phyloP scores from a whole-genome alignment of 1,284 basidiomycete species.

The Cryptococcus neoformans region DNA sequence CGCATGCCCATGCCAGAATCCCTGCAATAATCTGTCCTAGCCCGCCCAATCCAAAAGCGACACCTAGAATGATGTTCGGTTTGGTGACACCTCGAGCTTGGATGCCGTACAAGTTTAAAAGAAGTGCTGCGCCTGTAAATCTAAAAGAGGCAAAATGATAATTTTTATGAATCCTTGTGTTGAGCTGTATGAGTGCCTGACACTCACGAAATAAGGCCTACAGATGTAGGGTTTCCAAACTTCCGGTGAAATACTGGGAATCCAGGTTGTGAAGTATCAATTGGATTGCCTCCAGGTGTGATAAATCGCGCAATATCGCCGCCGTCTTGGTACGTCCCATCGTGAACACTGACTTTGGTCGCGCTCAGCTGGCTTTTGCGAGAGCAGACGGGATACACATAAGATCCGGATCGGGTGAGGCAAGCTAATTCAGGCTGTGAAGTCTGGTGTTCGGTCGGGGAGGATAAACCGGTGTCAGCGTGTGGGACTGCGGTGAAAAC shows the following conservation, averaged over 20 bases:
- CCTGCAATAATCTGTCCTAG: not conserved
- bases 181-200: not conserved
- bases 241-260: conserved; percentile 49
- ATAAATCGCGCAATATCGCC: conserved; percentile 35
- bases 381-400: no score
- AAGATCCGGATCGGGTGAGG: no score
- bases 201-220: conserved; percentile 50
- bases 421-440: not conserved
- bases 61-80: not conserved
- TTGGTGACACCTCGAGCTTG: not conserved
- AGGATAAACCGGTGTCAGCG: no score
- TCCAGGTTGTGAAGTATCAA: conserved; percentile 47
- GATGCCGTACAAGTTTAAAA: not conserved
- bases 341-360: no score
- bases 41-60: not conserved
- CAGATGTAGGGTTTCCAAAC: conserved; percentile 56
- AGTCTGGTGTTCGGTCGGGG: no score
- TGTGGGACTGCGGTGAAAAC: no score
- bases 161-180: no score
- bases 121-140: not conserved
- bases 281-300: conserved; percentile 51
- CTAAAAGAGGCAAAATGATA: conserved; percentile 41
- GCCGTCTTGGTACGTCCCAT: conserved; percentile 4
- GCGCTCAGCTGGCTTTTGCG: no score
- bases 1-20: not conserved